Percentiles rank a stretch among this genome's conserved stretches.
Evolutionary conservation across 1,284 basidiomycete species (phyloP).

Genomic region (Rugosomyces carneus): DNA sequence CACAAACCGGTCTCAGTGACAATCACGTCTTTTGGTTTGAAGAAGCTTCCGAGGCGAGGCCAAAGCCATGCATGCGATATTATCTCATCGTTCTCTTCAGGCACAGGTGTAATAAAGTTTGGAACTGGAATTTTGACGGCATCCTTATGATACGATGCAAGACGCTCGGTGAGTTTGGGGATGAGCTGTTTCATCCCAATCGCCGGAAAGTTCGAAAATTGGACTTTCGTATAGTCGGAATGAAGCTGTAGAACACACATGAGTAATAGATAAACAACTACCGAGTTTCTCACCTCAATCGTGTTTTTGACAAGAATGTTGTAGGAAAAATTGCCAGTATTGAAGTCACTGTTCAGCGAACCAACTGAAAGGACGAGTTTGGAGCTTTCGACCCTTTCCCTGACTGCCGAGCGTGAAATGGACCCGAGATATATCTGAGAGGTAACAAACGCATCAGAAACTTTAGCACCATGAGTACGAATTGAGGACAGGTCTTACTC

Average conservation of each 20-base stretch:
- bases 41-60: conserved; percentile 79
- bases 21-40: conserved; percentile 72
- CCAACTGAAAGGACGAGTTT: conserved; percentile 86
- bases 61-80: conserved; percentile 84
- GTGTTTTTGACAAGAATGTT: conserved; percentile 55
- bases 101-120: conserved; percentile 40
- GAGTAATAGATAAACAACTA: too few species aligned
- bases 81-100: conserved; percentile 38
- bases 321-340: conserved; percentile 82
- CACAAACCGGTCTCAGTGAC: conserved; percentile 73
- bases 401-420: conserved; percentile 67
- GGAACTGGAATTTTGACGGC: conserved; percentile 44
- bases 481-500: conserved; percentile 38
- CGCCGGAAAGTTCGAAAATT: conserved; percentile 53
- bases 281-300: conserved; percentile 37
- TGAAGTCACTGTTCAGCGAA: conserved; percentile 82
- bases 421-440: conserved; percentile 75
- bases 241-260: conserved; percentile 55
- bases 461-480: conserved; percentile 23
- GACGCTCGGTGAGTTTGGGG: conserved; percentile 57
- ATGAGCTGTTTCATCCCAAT: conserved; percentile 72
- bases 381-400: conserved; percentile 73
- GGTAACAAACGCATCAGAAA: background rate
- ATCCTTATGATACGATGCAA: conserved; percentile 35
- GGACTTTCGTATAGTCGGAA: conserved; percentile 71